A percentile compares a stretch with the other conserved stretches of the same genome.
Evolutionary conservation across 768 basidiomycete genomes (phyloP).

Genomic region (Suillus tomentosus): DNA sequence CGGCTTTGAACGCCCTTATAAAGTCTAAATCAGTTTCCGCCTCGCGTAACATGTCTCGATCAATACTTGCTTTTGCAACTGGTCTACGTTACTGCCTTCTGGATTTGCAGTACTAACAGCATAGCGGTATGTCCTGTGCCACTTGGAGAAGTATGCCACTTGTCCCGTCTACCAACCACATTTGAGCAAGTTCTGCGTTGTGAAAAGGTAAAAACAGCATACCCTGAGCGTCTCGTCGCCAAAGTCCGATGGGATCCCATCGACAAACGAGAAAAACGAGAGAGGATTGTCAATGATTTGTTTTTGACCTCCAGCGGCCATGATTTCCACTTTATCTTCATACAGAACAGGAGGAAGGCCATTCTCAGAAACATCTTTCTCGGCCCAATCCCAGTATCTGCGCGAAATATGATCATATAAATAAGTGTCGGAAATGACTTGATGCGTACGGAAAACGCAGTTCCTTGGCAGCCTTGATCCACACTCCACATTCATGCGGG

Average conservation of each 20-base stretch:
- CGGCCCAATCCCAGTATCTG: conserved; percentile 34
- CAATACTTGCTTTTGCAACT: conserved; percentile 19
- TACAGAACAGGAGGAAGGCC: conserved; percentile 26
- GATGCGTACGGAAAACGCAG: conserved; percentile 30
- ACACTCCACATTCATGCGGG: conserved; percentile 21
- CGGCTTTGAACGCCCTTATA: conserved; percentile 21
- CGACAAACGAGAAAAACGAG: conserved; percentile 17
- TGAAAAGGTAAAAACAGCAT: background rate
- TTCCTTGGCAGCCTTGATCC: conserved; percentile 23
- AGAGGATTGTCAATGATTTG: conserved; percentile 22
- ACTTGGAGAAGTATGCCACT: conserved; percentile 22
- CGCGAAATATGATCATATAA: background rate
- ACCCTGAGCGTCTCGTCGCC: conserved; percentile 12
- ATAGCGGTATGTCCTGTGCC: conserved; percentile 24
- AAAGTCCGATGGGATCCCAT: conserved; percentile 24
- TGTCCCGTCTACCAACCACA: conserved; percentile 12
- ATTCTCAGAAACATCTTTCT: conserved; percentile 19
- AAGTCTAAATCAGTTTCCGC: conserved; percentile 1
- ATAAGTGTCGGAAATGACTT: background rate
- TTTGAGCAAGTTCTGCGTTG: background rate
- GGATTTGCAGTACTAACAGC: conserved; percentile 15
- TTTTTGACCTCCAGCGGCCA: conserved; percentile 11
- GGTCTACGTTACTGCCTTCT: conserved; percentile 17
- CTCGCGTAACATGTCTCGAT: background rate
- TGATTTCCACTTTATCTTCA: conserved; percentile 16